Evolutionary conservation across 73 alveolate species (phyloP).

Genomic region (Chromera velia): DNA sequence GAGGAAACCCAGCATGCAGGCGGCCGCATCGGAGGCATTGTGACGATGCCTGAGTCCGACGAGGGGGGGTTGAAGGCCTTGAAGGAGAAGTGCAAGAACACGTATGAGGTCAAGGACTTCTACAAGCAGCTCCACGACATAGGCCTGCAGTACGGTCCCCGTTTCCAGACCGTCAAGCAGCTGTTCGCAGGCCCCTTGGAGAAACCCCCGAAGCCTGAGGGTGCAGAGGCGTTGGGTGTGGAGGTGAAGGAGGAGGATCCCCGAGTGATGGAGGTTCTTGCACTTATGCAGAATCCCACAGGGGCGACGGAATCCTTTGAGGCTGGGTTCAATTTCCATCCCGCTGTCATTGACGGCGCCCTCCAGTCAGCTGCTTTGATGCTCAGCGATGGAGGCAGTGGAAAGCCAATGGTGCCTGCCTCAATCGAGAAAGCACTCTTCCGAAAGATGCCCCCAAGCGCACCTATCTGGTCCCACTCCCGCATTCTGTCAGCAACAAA

Average conservation of each 20-base stretch:
- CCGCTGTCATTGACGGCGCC: neutral
- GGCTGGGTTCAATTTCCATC: neutral
- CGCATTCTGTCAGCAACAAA: no score
- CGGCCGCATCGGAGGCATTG: no score
- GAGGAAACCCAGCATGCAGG: no score
- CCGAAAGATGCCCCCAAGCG: no score
- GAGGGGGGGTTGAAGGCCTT: no score
- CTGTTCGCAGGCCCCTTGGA: neutral
- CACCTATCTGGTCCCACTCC: no score
- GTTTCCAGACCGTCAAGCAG: slow-evolving; percentile 12
- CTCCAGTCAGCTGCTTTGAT: neutral
- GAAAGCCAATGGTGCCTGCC: neutral
- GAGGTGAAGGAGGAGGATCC: no score
- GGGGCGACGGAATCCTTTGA: neutral
- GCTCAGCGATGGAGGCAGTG: neutral
- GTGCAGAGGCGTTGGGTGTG: neutral
- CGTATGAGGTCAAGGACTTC: no score
- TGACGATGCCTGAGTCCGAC: no score
- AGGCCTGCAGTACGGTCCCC: slow-evolving; percentile 26
- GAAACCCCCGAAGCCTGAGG: no score
- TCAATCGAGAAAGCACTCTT: neutral
- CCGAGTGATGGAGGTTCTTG: no score
- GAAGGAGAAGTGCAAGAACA: no score
- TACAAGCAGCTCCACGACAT: slow-evolving; percentile 4
- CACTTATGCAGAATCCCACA: neutral